Base-by-base conservation (phyloP, 2,329 filamentous ascomycete species). In the Pyrenochaeta sp. region DNA sequence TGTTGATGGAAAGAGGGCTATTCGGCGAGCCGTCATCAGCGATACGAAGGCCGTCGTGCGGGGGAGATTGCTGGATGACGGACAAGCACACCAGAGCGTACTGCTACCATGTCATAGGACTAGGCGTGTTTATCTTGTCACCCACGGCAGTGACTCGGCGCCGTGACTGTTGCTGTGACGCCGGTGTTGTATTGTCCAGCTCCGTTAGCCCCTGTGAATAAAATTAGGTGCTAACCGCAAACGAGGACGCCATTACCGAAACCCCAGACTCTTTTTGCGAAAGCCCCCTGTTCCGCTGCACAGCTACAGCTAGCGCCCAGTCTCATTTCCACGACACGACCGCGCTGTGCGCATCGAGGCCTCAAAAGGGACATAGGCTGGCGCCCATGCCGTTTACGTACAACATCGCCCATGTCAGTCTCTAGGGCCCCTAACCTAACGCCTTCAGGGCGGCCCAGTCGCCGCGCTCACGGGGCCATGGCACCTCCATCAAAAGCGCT, bases 361-460 rank as follows among this genome's bases (percentile, higher is more conserved):
- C 64, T 58, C 48, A 58, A 65, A 39, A 64, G 50, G 60, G 65
- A 56, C 48, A 39, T 67, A 60, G 61, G 53, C 62, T 64, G 62
- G 46, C 56, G 64, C 60, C 66, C 62, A 62, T 70, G 60, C 73
- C 67, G 54, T 54, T 71, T 73, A 45, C 37, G 69, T 66, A 51
- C 54, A 58, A 58, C 61, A 59, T 60, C 52, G 54, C 40, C 66
- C 53, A 66, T 62, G 64, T 45, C 63, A 72, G 72, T 72, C 65
- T 71, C 63, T 62, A 54, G 59, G 68, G 67, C 72, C 73, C 73
- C 72, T 74, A 72, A 67, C 67, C 68, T 65, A 72, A 65, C 64
- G 64, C 44, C 61, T 60, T 65, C 51, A 47, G 61, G 61, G 50
- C 65, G 54, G 55, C 50, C 56, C 54, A 49, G 52, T 52, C 47